These are phyloP conservation scores for Royoungia palumana DNA, from an alignment of 768 basidiomycete species.

Conservation along the genomic window DNA sequence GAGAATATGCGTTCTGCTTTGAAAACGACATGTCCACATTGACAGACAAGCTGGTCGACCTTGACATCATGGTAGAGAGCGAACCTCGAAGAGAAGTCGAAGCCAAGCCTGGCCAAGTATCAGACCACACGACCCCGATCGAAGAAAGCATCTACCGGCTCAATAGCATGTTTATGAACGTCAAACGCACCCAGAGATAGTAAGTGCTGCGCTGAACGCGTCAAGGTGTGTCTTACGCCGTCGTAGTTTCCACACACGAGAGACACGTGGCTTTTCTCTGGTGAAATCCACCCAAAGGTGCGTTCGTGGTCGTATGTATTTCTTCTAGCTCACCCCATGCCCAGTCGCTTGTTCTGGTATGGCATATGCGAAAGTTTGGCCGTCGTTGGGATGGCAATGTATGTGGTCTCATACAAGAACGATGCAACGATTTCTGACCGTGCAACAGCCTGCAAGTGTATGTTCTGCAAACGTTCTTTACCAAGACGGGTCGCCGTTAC, in stretches of 20 bases:
- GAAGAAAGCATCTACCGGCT: slow-evolving; percentile 96
- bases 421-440: slow-evolving; percentile 7
- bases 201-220: slow-evolving; percentile 39
- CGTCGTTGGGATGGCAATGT: slow-evolving; percentile 86
- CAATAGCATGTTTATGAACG: slow-evolving; percentile 80
- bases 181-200: slow-evolving; percentile 94
- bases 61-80: slow-evolving; percentile 98
- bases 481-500: slow-evolving; percentile 85
- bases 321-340: background rate
- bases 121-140: slow-evolving; percentile 88
- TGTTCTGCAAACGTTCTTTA: slow-evolving; percentile 94
- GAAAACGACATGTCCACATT: slow-evolving; percentile 96
- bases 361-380: slow-evolving; percentile 75
- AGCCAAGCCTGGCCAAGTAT: slow-evolving; percentile 81
- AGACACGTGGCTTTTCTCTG: slow-evolving; percentile 90
- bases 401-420: slow-evolving; percentile 33
- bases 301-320: slow-evolving; percentile 5
- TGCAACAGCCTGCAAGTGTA: slow-evolving; percentile 77
- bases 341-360: slow-evolving; percentile 91
- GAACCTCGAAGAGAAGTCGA: slow-evolving; percentile 90
- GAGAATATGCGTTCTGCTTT: slow-evolving; percentile 95
- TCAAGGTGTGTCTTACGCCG: slow-evolving; percentile 2
- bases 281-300: slow-evolving; percentile 90
- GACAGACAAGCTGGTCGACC: slow-evolving; percentile 91
- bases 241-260: slow-evolving; percentile 85